Percentiles rank a stretch among this genome's conserved stretches.
Conservation (phyloP, 2,329 filamentous ascomycete genomes). For the Byssoonygena ceratinophila region DNA sequence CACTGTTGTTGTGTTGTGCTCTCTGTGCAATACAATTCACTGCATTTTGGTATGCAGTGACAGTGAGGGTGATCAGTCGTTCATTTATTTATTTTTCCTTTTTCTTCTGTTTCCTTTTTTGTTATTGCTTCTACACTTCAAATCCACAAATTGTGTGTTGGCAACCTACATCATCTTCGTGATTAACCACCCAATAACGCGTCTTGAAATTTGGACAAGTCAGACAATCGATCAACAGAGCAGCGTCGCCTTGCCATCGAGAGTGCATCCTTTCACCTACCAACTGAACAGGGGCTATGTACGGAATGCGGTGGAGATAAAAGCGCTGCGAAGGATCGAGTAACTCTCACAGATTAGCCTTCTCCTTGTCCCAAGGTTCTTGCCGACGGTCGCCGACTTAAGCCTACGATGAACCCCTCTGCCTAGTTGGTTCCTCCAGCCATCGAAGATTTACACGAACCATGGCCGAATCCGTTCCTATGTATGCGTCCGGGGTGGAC, state of each 20-base stretch:
- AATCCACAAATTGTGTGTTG: slow-evolving; percentile 11
- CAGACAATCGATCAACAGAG: not conserved
- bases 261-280: not conserved
- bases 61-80: slow-evolving; percentile 19
- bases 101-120: slow-evolving; percentile 14
- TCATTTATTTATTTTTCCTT: slow-evolving; percentile 17
- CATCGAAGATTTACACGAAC: slow-evolving; percentile 3
- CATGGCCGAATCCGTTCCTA: slow-evolving; percentile 9
- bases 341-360: not conserved
- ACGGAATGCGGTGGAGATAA: slow-evolving; percentile 1
- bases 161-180: slow-evolving; percentile 5
- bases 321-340: slow-evolving; percentile 4
- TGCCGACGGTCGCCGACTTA: not conserved
- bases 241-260: not conserved
- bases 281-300: not conserved
- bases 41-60: slow-evolving; percentile 18
- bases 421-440: not conserved
- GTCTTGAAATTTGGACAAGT: slow-evolving; percentile 6
- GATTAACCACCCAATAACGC: slow-evolving; percentile 9
- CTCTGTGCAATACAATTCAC: slow-evolving; percentile 15
- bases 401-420: slow-evolving; percentile 3
- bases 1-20: slow-evolving; percentile 31
- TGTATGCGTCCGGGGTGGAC: slow-evolving; percentile 5
- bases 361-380: slow-evolving; percentile 5
- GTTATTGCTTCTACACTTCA: slow-evolving; percentile 15